These are phyloP conservation scores for Knufia petricola DNA, from an alignment of 2,329 filamentous ascomycete genomes.

Conservation along the genomic window DNA sequence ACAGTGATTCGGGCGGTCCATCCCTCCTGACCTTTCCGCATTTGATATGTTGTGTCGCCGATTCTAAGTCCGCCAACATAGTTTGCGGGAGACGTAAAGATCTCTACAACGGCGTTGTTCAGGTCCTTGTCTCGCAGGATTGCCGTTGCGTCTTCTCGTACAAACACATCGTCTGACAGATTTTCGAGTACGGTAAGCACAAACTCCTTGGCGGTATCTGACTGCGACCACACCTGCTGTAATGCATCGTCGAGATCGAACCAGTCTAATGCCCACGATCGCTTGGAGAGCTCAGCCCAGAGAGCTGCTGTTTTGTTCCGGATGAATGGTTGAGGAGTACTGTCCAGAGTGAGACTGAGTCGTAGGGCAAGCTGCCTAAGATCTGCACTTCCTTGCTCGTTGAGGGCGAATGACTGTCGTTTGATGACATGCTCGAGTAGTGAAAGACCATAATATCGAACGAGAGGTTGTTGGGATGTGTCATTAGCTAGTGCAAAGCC, in stretches of 20 bases:
- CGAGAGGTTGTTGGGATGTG: constrained; percentile 62
- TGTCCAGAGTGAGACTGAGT: constrained; percentile 61
- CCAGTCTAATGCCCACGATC: constrained; percentile 89
- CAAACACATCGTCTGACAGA: constrained; percentile 88
- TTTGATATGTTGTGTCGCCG: constrained; percentile 56
- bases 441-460: constrained; percentile 88
- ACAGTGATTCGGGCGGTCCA: constrained; percentile 73
- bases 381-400: constrained; percentile 54
- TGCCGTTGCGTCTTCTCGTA: constrained; percentile 77
- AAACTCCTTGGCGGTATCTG: constrained; percentile 64
- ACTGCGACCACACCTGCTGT: constrained; percentile 63
- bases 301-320: constrained; percentile 89
- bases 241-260: constrained; percentile 84
- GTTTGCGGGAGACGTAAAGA: constrained; percentile 72
- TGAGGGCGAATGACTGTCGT: constrained; percentile 71
- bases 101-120: constrained; percentile 83
- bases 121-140: constrained; percentile 73
- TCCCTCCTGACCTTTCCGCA: constrained; percentile 71
- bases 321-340: constrained; percentile 68
- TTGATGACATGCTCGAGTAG: constrained; percentile 83
- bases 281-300: constrained; percentile 91
- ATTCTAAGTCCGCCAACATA: constrained; percentile 64
- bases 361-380: constrained; percentile 69
- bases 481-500: constrained; percentile 76
- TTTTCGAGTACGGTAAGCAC: constrained; percentile 84